Evolutionary conservation across 805 yeast genomes (phyloP), one percentile per base, ranked within the genome.

Genomic region (Ogataea haglerorum): DNA sequence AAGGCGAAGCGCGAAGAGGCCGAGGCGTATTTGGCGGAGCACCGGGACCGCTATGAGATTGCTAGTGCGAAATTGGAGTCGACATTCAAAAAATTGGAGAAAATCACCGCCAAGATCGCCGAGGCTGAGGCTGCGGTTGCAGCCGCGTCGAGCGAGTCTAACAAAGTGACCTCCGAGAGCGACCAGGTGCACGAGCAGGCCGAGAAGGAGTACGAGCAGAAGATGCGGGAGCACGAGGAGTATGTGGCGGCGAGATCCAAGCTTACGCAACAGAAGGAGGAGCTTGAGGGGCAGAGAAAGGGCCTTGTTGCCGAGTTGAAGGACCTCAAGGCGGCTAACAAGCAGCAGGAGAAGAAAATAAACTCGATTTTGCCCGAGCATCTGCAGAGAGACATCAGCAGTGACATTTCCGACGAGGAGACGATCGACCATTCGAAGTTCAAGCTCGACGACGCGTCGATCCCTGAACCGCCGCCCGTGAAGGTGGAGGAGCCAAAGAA

Each of bases 311-410:
- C 36, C n/a, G 60, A 60, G 13, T 56, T 67, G 28, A 71, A 73
- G 53, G 55, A 56, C 3, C 37, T 56, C 22, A 64, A 70, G 46
- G 57, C 64, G 49, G 52, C 62, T 29, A 61, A 76, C 25, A 46
- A 56, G 31, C 45, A 60, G 36, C 75, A 72, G 36, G 76, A 70
- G 49, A 70, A 66, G 52, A 66, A 64, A 40, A 72, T 76, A 51
- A 75, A 75, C 50, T 55, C 49, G 10, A 72, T 67, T 41, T 67
- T 73, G 46, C 82, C 82, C 10, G 78, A 72, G 36, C 82, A 76
- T 58, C 63, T 76, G 52, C 67, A 63, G 44, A 56, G 60, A 46
- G 64, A 62, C 10, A 44, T 62, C 15, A 40, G 51, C n/a, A 58
- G 53, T 31, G 45, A 38, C 12, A 35, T 56, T 18, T 47, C 62